These are phyloP conservation scores for Clarireedia homoeocarpa DNA, from an alignment of 2,329 filamentous ascomycete genomes.

Conservation along the genomic window DNA sequence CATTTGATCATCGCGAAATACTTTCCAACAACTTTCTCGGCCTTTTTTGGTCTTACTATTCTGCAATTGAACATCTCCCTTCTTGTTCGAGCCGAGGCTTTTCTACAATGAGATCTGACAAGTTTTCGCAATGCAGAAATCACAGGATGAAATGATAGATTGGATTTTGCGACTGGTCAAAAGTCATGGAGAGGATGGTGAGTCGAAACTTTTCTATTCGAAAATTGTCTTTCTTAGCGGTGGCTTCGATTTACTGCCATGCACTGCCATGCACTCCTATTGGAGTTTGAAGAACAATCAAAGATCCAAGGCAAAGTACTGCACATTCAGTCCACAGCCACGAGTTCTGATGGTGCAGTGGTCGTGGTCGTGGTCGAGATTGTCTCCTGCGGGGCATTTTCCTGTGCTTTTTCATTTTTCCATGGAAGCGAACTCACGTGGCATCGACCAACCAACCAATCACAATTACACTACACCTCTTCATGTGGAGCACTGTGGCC, in stretches of 20 bases:
- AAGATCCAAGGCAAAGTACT: too few relatives aligned
- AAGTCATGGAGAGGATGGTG: slow-evolving; percentile 1
- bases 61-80: not conserved
- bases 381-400: not conserved
- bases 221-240: not conserved
- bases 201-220: not conserved
- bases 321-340: too few relatives aligned
- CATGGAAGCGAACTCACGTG: slow-evolving; percentile 6
- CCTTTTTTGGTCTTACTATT: not conserved
- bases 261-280: not conserved
- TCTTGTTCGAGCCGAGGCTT: not conserved
- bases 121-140: slow-evolving; percentile 1
- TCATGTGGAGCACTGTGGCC: not conserved
- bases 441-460: not conserved
- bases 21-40: not conserved
- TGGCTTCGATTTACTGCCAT: too few relatives aligned
- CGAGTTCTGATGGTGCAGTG: not conserved
- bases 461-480: not conserved
- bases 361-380: not conserved
- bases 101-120: slow-evolving; percentile 2
- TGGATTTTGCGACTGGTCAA: slow-evolving; percentile 3
- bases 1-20: not conserved
- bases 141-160: slow-evolving; percentile 7
- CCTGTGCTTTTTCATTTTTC: not conserved
- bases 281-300: not conserved